Conservation (phyloP, 768 basidiomycete species). For the Leucosporidium scottii region DNA sequence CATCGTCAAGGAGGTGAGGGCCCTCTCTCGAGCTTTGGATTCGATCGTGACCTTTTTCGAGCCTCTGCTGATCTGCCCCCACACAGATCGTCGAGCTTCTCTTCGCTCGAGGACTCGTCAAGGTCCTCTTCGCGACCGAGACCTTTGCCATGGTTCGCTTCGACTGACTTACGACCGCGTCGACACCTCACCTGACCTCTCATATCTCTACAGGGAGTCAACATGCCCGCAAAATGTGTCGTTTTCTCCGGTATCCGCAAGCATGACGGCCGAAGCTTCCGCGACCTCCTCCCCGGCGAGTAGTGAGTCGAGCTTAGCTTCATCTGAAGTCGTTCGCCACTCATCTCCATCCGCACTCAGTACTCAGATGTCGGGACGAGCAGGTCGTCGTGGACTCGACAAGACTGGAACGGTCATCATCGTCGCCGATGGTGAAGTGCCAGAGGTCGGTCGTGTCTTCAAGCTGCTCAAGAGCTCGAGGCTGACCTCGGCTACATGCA, state of each 20-base stretch:
- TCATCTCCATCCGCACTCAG: conserved; percentile 49
- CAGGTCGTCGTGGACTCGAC: conserved; percentile 91
- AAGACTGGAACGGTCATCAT: conserved; percentile 93
- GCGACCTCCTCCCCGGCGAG: conserved; percentile 71
- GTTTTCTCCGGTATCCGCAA: conserved; percentile 93
- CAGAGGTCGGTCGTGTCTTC: conserved; percentile 56
- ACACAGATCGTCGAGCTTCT: conserved; percentile 84
- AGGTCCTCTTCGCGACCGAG: conserved; percentile 94
- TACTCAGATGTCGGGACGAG: conserved; percentile 98
- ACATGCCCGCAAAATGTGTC: conserved; percentile 97
- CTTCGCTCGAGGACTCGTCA: conserved; percentile 90
- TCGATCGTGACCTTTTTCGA: too few relatives aligned
- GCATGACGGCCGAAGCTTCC: conserved; percentile 87
- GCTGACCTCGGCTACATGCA: conserved; percentile 42
- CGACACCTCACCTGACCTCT: background rate
- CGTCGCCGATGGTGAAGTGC: conserved; percentile 69
- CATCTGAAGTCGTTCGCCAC: conserved; percentile 2
- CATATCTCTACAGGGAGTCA: conserved; percentile 67
- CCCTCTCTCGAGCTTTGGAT: conserved; percentile 18
- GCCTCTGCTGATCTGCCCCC: background rate
- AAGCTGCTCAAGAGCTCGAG: too few relatives aligned
- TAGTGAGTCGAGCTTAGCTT: conserved; percentile 16
- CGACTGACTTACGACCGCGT: background rate
- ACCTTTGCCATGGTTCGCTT: conserved; percentile 92
- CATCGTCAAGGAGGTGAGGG: conserved; percentile 83